Base-by-base conservation (phyloP, 139 green algal species). In the Nannochloris sp. region DNA sequence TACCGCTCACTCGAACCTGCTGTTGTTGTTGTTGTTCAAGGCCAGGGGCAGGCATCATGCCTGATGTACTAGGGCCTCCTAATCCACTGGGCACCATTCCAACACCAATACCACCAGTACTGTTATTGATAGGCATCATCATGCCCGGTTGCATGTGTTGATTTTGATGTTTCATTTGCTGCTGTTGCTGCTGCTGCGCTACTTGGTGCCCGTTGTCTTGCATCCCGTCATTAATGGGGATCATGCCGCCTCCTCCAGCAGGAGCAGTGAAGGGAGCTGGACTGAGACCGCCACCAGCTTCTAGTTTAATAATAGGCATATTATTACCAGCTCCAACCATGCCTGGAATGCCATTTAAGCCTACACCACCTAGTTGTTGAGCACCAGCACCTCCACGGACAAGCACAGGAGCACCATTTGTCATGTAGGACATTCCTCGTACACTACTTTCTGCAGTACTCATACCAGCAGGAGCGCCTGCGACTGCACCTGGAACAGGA, bases 331-430 rank as follows among this genome's bases (percentile, higher is more conserved):
- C 54, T 63, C 64, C 70, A 1, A 54, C 29, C 51, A 70, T 74
- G 37, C 44, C 54, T 5, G 34, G 58, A 3, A 63, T 33, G 44
- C 73, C 73, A 48, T 63, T 71, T 48, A 58, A 29, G 57, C 63
- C 74, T n/a, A n/a, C n/a, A n/a, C n/a, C n/a, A n/a, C n/a, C n/a
- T n/a, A n/a, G n/a, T 12, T 45, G 37, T 19, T 45, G 37, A 45
- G 37, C 48, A 29, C 25, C 66, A 29, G 53, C 60, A 9, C 27
- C 67, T 15, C 66, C 62, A 7, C 64, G 45, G 64, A 80, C 64
- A 45, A 88, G 73, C 25, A 87, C 74, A 2, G 81, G 84, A 9
- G 80, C 82, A 23, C 83, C 83, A 48, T 90, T 91, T 61, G 75
- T 80, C 84, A 87, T 89, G n/a, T n/a, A n/a, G n/a, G n/a, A n/a